Evolutionary conservation across 208 protist species (phyloP).

Genomic region (Trypanosoma lewisi): DNA sequence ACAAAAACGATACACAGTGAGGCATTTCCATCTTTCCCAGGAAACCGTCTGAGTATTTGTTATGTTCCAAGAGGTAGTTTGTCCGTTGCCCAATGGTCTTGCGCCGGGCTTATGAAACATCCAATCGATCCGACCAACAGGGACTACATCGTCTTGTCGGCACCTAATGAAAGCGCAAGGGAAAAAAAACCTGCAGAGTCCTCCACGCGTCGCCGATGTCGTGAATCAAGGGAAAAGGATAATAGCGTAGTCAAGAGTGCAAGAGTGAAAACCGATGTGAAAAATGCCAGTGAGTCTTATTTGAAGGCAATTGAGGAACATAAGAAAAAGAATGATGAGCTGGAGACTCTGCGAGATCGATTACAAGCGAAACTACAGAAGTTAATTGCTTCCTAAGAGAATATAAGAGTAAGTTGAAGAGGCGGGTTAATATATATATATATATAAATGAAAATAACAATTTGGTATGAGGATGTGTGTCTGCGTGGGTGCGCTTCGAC

Average conservation of each 20-base stretch:
- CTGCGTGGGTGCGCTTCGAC: no score
- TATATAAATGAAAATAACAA: not conserved
- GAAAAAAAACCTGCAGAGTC: not conserved
- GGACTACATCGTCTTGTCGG: constrained; percentile 11
- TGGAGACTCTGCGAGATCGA: constrained; percentile 28
- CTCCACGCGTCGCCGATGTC: not conserved
- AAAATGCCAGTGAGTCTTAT: not conserved
- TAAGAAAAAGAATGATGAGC: constrained; percentile 32
- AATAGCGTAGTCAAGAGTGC: not conserved
- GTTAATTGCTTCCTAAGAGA: constrained; percentile 7
- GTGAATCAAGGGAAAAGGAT: not conserved
- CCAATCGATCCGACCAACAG: constrained; percentile 39
- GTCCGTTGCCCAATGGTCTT: not conserved
- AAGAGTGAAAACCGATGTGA: not conserved
- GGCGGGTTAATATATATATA: no score
- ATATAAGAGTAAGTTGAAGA: not conserved
- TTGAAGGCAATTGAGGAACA: constrained; percentile 8
- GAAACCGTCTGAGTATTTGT: constrained; percentile 48
- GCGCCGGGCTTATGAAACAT: constrained; percentile 50
- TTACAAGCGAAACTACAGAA: constrained; percentile 27
- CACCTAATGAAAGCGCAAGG: not conserved
- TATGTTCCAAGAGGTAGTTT: constrained; percentile 21
- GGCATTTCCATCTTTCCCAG: constrained; percentile 37
- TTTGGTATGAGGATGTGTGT: constrained; percentile 6
- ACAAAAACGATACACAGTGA: constrained; percentile 36